phyloP scores from a whole-genome alignment of 441 rosid genomes.

The Arabidopsis lyrata region DNA sequence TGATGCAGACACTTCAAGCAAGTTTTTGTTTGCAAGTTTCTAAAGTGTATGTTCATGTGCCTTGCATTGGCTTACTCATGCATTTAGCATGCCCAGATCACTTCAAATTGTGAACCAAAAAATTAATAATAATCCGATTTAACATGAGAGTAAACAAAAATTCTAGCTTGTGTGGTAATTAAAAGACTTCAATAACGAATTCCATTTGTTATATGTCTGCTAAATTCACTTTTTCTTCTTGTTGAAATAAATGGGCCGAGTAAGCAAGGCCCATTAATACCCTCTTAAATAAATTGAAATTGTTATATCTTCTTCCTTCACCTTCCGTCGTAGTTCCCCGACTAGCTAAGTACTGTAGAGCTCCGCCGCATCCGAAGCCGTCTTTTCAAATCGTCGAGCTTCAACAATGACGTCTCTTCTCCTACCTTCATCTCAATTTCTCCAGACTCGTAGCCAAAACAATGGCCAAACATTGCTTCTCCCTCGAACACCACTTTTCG shows the following conservation, averaged over 20 bases:
- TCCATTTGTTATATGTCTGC: neutral
- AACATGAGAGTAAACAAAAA: neutral
- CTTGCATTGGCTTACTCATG: conserved; percentile 38
- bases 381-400: conserved; percentile 29
- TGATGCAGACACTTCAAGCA: conserved; percentile 1
- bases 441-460: conserved; percentile 37
- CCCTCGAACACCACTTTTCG: conserved; percentile 36
- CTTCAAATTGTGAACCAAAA: neutral
- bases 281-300: neutral
- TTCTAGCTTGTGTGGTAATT: neutral
- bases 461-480: conserved; percentile 37
- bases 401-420: conserved; percentile 49
- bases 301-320: conserved; percentile 16
- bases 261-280: conserved; percentile 17
- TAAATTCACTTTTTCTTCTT: neutral
- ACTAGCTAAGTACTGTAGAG: conserved; percentile 11
- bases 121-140: neutral
- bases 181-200: neutral
- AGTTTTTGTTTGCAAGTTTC: conserved; percentile 24
- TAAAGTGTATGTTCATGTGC: conserved; percentile 18
- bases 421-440: conserved; percentile 40
- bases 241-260: conserved; percentile 25
- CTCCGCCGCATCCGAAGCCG: conserved; percentile 45
- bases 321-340: conserved; percentile 13
- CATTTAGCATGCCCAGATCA: conserved; percentile 23